These are phyloP conservation scores for Acer yangbiense DNA, from an alignment of 345 rosid genomes.

Conservation along the genomic window DNA sequence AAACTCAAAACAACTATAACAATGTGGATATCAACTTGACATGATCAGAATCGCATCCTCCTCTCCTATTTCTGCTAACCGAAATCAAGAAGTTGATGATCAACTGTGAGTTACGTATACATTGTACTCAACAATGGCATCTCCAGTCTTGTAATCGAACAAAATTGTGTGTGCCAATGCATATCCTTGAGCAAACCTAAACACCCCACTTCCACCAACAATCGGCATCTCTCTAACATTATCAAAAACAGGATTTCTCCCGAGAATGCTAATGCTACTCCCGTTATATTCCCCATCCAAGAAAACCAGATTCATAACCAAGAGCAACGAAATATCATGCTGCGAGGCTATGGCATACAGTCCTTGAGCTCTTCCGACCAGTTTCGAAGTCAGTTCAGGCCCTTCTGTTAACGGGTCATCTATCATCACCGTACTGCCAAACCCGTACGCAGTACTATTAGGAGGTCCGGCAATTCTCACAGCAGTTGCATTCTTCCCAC, in stretches of 20 bases:
- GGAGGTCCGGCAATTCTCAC: constrained; percentile 28
- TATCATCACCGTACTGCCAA: constrained; percentile 27
- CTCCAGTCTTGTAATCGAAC: constrained; percentile 33
- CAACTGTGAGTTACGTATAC: constrained; percentile 36
- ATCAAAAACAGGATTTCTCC: constrained; percentile 26
- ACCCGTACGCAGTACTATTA: constrained; percentile 3
- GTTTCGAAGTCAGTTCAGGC: constrained; percentile 35
- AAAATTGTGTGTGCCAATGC: constrained; percentile 36
- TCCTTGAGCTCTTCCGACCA: constrained; percentile 43
- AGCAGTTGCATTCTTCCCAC: constrained; percentile 27
- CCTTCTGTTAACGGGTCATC: constrained; percentile 38
- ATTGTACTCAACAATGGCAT: constrained; percentile 45
- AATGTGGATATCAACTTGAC: background rate
- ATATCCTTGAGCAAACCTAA: constrained; percentile 41
- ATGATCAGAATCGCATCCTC: background rate
- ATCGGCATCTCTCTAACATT: constrained; percentile 47
- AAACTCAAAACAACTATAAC: background rate
- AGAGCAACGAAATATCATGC: constrained; percentile 20
- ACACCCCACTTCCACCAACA: constrained; percentile 48
- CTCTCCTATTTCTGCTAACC: no score
- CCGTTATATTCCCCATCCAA: constrained; percentile 41
- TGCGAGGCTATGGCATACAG: constrained; percentile 36
- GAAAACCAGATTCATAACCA: constrained; percentile 43
- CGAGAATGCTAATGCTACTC: constrained; percentile 40
- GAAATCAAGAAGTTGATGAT: background rate